phyloP scores from a whole-genome alignment of 2,329 filamentous ascomycete species.

The Scytalidium sp. region DNA sequence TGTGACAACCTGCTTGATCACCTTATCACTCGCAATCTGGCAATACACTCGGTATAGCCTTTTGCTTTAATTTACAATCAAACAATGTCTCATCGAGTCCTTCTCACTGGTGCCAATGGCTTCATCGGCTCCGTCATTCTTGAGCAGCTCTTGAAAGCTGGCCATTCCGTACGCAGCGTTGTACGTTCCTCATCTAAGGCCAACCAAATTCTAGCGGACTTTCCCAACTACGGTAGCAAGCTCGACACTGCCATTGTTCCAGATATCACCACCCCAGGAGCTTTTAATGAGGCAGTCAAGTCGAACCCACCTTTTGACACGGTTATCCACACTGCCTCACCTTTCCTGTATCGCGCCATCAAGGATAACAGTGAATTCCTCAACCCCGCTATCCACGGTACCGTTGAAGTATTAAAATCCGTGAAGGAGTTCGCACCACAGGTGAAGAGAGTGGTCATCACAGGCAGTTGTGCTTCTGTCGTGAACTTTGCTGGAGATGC shows the following conservation, averaged over 20 bases:
- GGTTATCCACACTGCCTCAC: slow-evolving; percentile 71
- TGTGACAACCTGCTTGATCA: no score
- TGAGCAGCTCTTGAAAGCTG: slow-evolving; percentile 18
- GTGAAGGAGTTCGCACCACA: slow-evolving; percentile 54
- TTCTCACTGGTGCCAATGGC: slow-evolving; percentile 29
- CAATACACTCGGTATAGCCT: no score
- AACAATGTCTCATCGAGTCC: slow-evolving; percentile 19
- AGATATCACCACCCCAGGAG: slow-evolving; percentile 65
- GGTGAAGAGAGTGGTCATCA: slow-evolving; percentile 68
- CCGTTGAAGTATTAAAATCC: slow-evolving; percentile 68
- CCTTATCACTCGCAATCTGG: not conserved
- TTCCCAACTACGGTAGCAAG: slow-evolving; percentile 22
- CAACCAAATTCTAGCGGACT: slow-evolving; percentile 34
- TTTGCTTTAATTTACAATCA: no score
- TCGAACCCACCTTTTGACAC: slow-evolving; percentile 54
- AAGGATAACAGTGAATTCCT: slow-evolving; percentile 37
- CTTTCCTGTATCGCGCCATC: slow-evolving; percentile 29
- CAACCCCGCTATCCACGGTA: slow-evolving; percentile 54
- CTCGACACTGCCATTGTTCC: slow-evolving; percentile 56
- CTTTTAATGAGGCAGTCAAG: slow-evolving; percentile 58
- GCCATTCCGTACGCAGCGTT: slow-evolving; percentile 36
- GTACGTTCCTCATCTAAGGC: slow-evolving; percentile 43
- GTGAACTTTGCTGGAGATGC: slow-evolving; percentile 31
- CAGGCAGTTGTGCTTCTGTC: slow-evolving; percentile 34
- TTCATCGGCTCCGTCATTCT: slow-evolving; percentile 27